Evolutionary conservation across 306 rosid genomes (phyloP), one percentile per base, ranked within the genome.

Genomic region (Vicia villosa): DNA sequence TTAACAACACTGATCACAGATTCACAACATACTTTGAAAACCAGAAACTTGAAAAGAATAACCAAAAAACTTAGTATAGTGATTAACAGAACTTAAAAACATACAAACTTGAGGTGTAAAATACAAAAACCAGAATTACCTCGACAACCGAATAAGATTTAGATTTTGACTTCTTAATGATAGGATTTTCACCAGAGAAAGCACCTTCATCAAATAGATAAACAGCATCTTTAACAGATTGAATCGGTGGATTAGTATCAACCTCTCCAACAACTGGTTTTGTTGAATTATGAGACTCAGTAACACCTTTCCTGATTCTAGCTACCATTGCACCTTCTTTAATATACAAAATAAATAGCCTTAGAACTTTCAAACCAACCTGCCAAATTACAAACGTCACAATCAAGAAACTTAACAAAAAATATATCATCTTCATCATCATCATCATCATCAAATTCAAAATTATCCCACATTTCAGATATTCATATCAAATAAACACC

Each of bases 181-280:
- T 52, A 50, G 86, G 80, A 74, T 77, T 89, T 78, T 89, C 99
- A 67, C 91, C 97, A 7, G 96, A 89, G 75, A 86, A 86, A 52
- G 99, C 88, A 7, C 87, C 99, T 81, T 88, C 97, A 30, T 97
- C 97, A 73, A 91, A 95, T 22, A 91, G 78, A 38, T 81, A 79
- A 76, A 95, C 97, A 7, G 97, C 99, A 84, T 95, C 99, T 86
- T 88, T 95, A 68, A 95, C 99, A 26, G 99, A 95, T 63, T 95
- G 99, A 74, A 95, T 89, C 11, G 99, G 99, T 49, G 97, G 89
- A 16, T 92, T 88, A 34, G 99, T 95, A 75, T 95, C 99, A 16
- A 95, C 91, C 87, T 95, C 99, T 74, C 99, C 99, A 49, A 95
- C 88, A 85, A 83, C 96, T 15, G 81, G 87, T 75, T 86, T 90